These are phyloP conservation scores for Saturnispora halmiae DNA, from an alignment of 805 yeast species.

Conservation along the genomic window DNA sequence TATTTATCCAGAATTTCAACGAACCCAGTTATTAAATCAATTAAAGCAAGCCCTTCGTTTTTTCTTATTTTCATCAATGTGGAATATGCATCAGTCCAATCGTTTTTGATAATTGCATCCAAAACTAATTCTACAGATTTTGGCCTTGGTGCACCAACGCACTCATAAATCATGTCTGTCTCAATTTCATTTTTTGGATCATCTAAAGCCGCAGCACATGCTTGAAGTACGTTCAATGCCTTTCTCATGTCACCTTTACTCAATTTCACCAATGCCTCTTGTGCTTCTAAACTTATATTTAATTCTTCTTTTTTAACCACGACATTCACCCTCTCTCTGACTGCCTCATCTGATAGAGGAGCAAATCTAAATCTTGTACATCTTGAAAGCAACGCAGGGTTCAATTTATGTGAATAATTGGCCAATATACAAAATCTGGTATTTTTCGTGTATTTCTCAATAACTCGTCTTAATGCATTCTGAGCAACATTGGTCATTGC, in stretches of 20 bases:
- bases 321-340: slow-evolving; percentile 53
- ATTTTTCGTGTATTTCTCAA: slow-evolving; percentile 88
- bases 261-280: slow-evolving; percentile 54
- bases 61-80: slow-evolving; percentile 60
- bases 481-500: slow-evolving; percentile 88
- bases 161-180: slow-evolving; percentile 75
- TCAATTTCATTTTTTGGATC: slow-evolving; percentile 44
- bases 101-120: slow-evolving; percentile 72
- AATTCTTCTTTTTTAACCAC: slow-evolving; percentile 67
- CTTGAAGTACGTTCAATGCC: slow-evolving; percentile 87
- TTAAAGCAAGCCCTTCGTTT: slow-evolving; percentile 77
- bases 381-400: slow-evolving; percentile 89
- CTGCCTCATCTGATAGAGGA: slow-evolving; percentile 64
- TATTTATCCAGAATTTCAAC: slow-evolving; percentile 60
- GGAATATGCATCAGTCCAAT: slow-evolving; percentile 70
- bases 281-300: slow-evolving; percentile 49
- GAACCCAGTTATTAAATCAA: slow-evolving; percentile 74
- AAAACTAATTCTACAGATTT: slow-evolving; percentile 67
- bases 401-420: slow-evolving; percentile 89
- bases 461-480: slow-evolving; percentile 71
- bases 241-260: slow-evolving; percentile 96
- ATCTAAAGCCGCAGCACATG: slow-evolving; percentile 74
- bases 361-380: slow-evolving; percentile 92
- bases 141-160: slow-evolving; percentile 95
- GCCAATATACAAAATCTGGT: slow-evolving; percentile 95